Conservation (phyloP, 192 early-diverging fungal species). For the Podila horticola region DNA sequence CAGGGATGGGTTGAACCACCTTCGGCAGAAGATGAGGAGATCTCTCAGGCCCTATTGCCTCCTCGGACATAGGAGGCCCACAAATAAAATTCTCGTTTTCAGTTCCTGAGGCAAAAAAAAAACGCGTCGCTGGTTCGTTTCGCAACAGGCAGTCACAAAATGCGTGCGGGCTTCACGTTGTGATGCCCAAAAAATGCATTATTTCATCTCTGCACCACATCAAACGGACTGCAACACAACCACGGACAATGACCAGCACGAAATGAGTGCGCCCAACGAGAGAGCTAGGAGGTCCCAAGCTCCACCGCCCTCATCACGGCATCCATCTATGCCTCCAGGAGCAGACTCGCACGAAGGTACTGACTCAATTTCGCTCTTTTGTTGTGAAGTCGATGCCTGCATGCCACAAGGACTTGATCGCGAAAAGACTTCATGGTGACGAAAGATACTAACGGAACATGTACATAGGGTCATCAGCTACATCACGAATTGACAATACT, state of each 20-base stretch:
- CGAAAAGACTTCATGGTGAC: too few species aligned
- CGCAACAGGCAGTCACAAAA: not conserved
- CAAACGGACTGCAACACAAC: not conserved
- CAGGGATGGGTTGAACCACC: conserved; percentile 58
- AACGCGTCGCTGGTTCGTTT: not conserved
- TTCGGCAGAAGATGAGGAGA: conserved; percentile 38
- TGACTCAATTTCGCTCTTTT: too few species aligned
- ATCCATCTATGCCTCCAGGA: not conserved
- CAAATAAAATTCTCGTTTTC: not conserved
- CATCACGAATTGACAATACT: too few species aligned
- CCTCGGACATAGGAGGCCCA: conserved; percentile 1
- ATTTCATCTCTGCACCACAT: not conserved
- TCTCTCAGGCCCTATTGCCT: conserved; percentile 22
- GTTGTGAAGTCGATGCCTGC: too few species aligned
- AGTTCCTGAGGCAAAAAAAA: not conserved
- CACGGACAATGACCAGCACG: not conserved
- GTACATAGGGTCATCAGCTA: too few species aligned
- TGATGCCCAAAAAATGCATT: not conserved
- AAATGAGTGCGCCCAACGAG: conserved; percentile 4
- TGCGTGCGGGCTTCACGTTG: not conserved
- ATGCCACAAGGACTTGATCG: too few species aligned
- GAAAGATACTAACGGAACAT: too few species aligned
- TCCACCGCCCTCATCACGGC: conserved; percentile 4
- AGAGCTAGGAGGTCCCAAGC: conserved; percentile 4
- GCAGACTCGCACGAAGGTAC: not conserved